A percentile compares a stretch with the other conserved stretches of the same genome.
These are phyloP conservation scores for Striga hermonthica DNA, from an alignment of 305 asterid species.

Conservation along the genomic window DNA sequence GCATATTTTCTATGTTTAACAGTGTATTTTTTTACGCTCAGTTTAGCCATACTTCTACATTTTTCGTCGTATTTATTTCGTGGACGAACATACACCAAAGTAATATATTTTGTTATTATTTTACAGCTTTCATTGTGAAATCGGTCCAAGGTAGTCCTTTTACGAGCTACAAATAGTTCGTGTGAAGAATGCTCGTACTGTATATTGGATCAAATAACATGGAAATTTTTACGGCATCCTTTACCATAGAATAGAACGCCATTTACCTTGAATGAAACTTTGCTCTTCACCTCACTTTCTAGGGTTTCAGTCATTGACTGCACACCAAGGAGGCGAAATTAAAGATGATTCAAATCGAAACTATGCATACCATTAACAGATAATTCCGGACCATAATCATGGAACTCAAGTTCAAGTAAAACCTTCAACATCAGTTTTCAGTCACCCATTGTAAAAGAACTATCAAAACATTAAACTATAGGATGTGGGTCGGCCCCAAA, in stretches of 20 bases:
- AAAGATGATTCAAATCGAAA: constrained; percentile 18
- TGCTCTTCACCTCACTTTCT: constrained; percentile 91
- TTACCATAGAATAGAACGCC: constrained; percentile 9
- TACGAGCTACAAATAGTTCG: too few relatives aligned
- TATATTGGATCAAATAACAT: neutral
- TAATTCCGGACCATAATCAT: constrained; percentile 11
- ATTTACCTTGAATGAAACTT: constrained; percentile 82
- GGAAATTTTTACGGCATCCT: neutral
- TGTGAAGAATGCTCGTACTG: too few relatives aligned
- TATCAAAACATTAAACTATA: neutral
- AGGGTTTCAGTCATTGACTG: constrained; percentile 99
- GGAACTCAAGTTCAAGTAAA: constrained; percentile 22
- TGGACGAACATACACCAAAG: too few relatives aligned
- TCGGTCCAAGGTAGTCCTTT: too few relatives aligned
- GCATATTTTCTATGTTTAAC: too few relatives aligned
- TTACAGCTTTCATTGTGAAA: too few relatives aligned
- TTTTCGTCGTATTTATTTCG: too few relatives aligned
- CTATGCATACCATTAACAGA: constrained; percentile 19
- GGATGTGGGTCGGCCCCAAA: constrained; percentile 15
- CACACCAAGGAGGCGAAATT: constrained; percentile 26
- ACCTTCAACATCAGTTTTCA: constrained; percentile 6
- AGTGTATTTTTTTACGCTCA: too few relatives aligned
- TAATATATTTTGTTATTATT: too few relatives aligned
- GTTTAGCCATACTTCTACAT: too few relatives aligned
- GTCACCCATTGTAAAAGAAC: neutral